Base-by-base conservation (phyloP, 1,139 yeast genomes). In the Protomyces pachydermus region DNA sequence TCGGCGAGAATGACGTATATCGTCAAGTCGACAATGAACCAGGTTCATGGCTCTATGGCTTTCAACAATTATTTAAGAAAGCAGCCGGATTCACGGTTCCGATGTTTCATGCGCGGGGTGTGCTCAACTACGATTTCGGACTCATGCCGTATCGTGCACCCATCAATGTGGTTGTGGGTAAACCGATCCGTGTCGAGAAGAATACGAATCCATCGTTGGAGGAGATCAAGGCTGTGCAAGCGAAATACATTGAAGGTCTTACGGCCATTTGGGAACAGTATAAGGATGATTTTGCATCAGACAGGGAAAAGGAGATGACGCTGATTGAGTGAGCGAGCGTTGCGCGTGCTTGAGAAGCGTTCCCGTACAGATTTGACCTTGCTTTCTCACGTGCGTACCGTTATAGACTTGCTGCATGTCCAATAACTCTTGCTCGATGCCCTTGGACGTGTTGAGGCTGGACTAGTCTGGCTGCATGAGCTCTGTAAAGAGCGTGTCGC, bases 101-200 rank as follows among this genome's bases (percentile, higher is more conserved):
- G 1, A 82, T 93, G 66, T 88, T 93, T 77, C 87, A 91, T 72
- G 97, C 97, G 0, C 80, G 98, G 60, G 98, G 98, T 0, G 81
- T 93, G 0, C 91, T 93, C 75, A 90, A 91, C 71, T 89, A 91
- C 72, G 96, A 91, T 73, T 89, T 88, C 76, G 98, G 98, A 0
- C 78, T 93, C 51, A 76, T 95, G 67, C 98, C 98, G 0, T 91
- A 83, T 74, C 80, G 97, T 69, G 82, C 86, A 65, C 90, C 91
- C 0, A 87, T 93, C 64, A 81, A 88, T 69, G 82, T 91, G 28
- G 90, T 88, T 45, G 83, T 88, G 54, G 98, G 98, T 0, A 78
- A 78, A 50, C 97, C 98, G 1, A 87, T 93, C 23, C 79, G 82
- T 48, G 82, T 91, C 3, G 90, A 91, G 1, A 76, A 78, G 64